Base-by-base conservation (phyloP, 441 rosid species). In the Jatropha podagrica region DNA sequence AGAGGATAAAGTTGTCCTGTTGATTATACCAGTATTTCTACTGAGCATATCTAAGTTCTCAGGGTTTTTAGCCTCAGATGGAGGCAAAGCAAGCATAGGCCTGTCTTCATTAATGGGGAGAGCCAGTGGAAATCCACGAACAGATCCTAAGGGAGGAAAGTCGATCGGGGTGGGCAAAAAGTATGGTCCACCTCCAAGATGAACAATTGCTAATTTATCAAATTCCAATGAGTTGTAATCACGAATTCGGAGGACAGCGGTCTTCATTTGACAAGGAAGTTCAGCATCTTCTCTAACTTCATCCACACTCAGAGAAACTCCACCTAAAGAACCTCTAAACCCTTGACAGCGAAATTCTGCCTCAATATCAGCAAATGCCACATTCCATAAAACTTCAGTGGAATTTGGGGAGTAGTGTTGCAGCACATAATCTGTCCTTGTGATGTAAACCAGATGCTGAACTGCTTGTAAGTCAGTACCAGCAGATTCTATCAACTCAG, bases 361-460 rank as follows among this genome's bases (percentile, higher is more conserved):
- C 80, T 91, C 91, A 80, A 95, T 86, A 73, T 87, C 87, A n/a
- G 99, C 86, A 79, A 87, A 83, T 32, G 93, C 87, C 74, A 93
- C 82, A 83, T 87, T 93, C 99, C 99, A 95, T 68, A 86, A 76
- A 78, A 88, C 84, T 78, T 92, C 86, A 67, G 86, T 82, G 17
- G 92, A 85, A 72, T 86, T 85, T 13, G 92, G 83, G 74, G 87
- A 87, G 80, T 87, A 78, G 81, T 88, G 89, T 58, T 88, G 90
- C 81, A 95, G 65, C 72, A 84, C 87, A 77, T 87, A 91, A 81
- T 95, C 98, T 62, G 89, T 91, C 70, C 97, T 87, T 80, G 83
- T 88, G 26, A 93, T 69, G 60, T 88, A 85, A 77, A 92, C 82
- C 77, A 89, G 83, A 67, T 85, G 85, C 75, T 77, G 82, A 41